Conservation (phyloP, 805 yeast species). For the Metschnikowia hibisci region DNA sequence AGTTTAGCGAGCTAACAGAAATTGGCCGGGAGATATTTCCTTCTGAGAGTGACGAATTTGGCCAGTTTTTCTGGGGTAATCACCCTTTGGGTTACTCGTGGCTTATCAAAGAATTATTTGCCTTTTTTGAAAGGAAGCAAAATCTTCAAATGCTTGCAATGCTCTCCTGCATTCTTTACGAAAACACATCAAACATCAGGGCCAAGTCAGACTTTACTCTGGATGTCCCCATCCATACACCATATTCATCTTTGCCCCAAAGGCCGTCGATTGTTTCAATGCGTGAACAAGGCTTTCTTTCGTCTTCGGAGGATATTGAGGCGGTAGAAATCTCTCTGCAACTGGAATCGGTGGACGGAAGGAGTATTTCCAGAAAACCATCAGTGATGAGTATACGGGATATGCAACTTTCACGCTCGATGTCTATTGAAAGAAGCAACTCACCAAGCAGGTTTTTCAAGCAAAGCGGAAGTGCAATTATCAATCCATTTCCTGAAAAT, state of each 20-base stretch:
- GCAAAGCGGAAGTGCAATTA: conserved; percentile 1
- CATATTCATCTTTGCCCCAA: conserved; percentile 36
- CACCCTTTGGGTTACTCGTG: conserved; percentile 74
- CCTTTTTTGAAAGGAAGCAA: conserved; percentile 57
- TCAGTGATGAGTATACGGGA: conserved; percentile 12
- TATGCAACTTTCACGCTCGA: conserved; percentile 9
- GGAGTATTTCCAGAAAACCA: conserved; percentile 10
- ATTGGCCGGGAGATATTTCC: conserved; percentile 6
- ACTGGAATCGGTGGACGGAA: conserved; percentile 7
- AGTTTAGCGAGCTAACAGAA: conserved; percentile 9
- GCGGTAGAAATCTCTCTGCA: neutral
- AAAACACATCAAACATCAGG: conserved; percentile 23
- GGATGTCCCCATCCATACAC: conserved; percentile 46
- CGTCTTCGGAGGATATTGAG: neutral
- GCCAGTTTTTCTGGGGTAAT: conserved; percentile 65
- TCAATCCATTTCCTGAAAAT: conserved; percentile 6
- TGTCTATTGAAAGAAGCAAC: conserved; percentile 9
- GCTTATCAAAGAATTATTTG: conserved; percentile 59
- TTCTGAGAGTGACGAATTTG: conserved; percentile 9
- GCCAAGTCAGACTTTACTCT: conserved; percentile 14
- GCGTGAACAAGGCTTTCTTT: conserved; percentile 9
- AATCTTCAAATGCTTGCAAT: conserved; percentile 89
- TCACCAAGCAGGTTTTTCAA: conserved; percentile 6
- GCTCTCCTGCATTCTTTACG: conserved; percentile 70
- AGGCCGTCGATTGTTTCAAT: conserved; percentile 17